Conservation (phyloP, 352 stramenopile genomes). For the Aphanomyces invadans region DNA sequence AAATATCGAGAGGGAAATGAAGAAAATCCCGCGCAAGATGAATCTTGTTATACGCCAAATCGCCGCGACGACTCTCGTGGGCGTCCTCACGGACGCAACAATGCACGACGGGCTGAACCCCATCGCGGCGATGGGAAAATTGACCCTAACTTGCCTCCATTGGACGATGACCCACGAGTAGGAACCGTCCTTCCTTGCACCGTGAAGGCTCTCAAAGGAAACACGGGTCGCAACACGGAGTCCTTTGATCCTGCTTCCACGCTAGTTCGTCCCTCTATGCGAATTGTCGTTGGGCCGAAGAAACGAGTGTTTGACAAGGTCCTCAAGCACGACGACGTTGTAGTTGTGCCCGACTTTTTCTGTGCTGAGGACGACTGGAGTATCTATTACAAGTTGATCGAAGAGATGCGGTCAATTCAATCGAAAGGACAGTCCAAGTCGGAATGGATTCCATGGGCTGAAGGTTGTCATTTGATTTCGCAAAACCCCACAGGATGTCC, state of each 20-base stretch:
- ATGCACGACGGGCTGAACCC: conserved; percentile 4
- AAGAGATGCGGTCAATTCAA: conserved; percentile 44
- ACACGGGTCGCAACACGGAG: conserved; percentile 31
- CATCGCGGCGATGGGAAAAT: conserved; percentile 19
- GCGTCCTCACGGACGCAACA: not conserved
- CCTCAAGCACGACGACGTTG: conserved; percentile 49
- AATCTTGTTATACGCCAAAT: not conserved
- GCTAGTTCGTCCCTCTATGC: conserved; percentile 42
- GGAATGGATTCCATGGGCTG: conserved; percentile 57
- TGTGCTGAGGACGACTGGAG: conserved; percentile 41
- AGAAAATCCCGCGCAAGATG: not conserved
- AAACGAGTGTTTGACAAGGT: conserved; percentile 27
- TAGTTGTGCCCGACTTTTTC: conserved; percentile 52
- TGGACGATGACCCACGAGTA: conserved; percentile 20
- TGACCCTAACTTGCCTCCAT: conserved; percentile 12
- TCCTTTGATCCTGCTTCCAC: conserved; percentile 36
- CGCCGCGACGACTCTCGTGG: conserved; percentile 3
- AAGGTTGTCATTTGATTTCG: conserved; percentile 88
- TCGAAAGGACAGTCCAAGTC: conserved; percentile 57
- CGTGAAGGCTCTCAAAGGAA: conserved; percentile 15
- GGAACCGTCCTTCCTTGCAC: conserved; percentile 13
- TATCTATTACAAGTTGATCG: conserved; percentile 47
- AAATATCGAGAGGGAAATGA: not conserved
- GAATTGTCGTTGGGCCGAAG: conserved; percentile 33
- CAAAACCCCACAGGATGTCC: conserved; percentile 82